phyloP scores from a whole-genome alignment of 2,329 filamentous ascomycete species.

The Aspergillus fructus region DNA sequence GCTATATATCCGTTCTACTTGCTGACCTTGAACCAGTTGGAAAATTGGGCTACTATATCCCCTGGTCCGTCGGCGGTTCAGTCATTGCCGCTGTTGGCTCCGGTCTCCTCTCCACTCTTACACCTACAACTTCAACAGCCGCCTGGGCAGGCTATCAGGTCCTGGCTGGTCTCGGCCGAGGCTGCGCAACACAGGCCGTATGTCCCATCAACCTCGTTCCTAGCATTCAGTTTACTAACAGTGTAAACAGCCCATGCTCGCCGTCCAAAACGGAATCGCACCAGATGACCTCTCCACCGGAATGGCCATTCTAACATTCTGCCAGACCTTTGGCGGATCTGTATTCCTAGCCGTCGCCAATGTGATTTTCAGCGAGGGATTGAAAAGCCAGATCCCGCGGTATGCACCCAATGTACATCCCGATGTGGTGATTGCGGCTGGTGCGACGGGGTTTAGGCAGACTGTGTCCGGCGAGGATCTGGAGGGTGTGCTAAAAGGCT shows the following conservation, averaged over 20 bases:
- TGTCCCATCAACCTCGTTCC: background rate
- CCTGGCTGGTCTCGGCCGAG: slow-evolving; percentile 45
- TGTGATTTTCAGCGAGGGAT: slow-evolving; percentile 47
- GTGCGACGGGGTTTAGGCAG: slow-evolving; percentile 44
- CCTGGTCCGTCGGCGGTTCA: slow-evolving; percentile 30
- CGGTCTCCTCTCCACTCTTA: slow-evolving; percentile 46
- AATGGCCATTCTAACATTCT: slow-evolving; percentile 42
- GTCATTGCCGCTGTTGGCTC: slow-evolving; percentile 33
- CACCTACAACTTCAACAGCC: slow-evolving; percentile 33
- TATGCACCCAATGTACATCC: slow-evolving; percentile 38
- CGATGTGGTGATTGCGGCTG: slow-evolving; percentile 38
- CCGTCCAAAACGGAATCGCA: slow-evolving; percentile 39
- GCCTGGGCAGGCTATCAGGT: slow-evolving; percentile 52
- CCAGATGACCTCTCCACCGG: slow-evolving; percentile 39
- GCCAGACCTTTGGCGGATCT: slow-evolving; percentile 43
- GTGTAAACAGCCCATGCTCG: slow-evolving; percentile 37
- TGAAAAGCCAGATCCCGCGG: slow-evolving; percentile 33
- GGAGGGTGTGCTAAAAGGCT: slow-evolving; percentile 32
- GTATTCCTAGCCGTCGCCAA: slow-evolving; percentile 55
- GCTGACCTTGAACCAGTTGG: slow-evolving; percentile 16
- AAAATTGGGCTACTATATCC: slow-evolving; percentile 35
- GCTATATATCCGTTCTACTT: too few relatives aligned
- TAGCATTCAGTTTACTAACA: background rate
- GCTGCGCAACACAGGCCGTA: slow-evolving; percentile 29
- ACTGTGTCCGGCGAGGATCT: slow-evolving; percentile 31